These are phyloP conservation scores for Phoma sp. DNA, from an alignment of 2,329 filamentous ascomycete genomes.

Conservation along the genomic window DNA sequence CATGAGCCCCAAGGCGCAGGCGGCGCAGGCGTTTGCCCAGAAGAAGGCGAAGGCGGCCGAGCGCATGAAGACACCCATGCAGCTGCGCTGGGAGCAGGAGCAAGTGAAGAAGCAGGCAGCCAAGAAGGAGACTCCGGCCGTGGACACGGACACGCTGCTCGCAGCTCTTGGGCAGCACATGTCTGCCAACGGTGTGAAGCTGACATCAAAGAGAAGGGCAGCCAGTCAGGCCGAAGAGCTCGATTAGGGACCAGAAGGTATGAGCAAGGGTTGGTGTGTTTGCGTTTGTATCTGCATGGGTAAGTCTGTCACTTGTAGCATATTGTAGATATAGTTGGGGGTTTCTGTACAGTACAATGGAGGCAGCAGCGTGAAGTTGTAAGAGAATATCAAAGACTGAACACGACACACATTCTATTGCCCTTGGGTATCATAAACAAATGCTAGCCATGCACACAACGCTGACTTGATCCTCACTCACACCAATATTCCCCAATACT, in stretches of 20 bases:
- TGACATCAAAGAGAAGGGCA: conserved; percentile 19
- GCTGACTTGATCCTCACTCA: conserved; percentile 5
- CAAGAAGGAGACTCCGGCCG: conserved; percentile 26
- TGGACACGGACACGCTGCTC: conserved; percentile 47
- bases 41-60: conserved; percentile 24
- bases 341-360: conserved; percentile 7
- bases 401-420: background rate
- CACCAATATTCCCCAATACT: conserved; percentile 54
- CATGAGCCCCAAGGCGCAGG: conserved; percentile 17
- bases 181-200: conserved; percentile 27
- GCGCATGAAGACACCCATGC: conserved; percentile 45
- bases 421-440: background rate
- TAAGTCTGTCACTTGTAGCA: conserved; percentile 16
- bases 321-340: conserved; percentile 30
- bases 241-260: conserved; percentile 11
- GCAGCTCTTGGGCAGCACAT: conserved; percentile 53
- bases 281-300: background rate
- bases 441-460: background rate
- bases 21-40: conserved; percentile 39
- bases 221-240: conserved; percentile 14
- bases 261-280: background rate
- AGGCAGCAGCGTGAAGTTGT: background rate
- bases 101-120: conserved; percentile 32
- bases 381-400: background rate
- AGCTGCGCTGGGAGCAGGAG: conserved; percentile 42